Conservation (phyloP, 1,284 basidiomycete species). For the Cutaneotrichosporon cavernicola region DNA sequence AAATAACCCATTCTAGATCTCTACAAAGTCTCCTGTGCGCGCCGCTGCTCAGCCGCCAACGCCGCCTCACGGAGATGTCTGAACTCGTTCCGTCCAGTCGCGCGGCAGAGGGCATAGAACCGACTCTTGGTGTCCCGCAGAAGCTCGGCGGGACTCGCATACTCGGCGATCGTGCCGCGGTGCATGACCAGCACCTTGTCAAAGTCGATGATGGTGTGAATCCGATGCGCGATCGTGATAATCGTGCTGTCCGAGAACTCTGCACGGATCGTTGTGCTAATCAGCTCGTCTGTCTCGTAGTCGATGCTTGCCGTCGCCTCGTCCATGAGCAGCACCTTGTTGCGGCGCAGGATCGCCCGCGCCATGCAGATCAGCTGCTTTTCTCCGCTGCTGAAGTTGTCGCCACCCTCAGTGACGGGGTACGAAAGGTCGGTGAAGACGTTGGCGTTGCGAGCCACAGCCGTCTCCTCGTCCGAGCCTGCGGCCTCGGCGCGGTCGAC, state of each 20-base stretch:
- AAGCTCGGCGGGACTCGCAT: constrained; percentile 69
- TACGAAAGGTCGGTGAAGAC: constrained; percentile 84
- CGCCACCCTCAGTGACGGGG: constrained; percentile 66
- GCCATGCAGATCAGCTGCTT: constrained; percentile 83
- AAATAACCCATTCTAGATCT: background rate
- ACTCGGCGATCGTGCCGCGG: constrained; percentile 69
- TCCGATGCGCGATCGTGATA: constrained; percentile 63
- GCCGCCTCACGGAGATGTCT: constrained; percentile 58
- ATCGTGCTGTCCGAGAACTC: constrained; percentile 62
- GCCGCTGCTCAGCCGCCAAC: constrained; percentile 39
- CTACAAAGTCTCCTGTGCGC: constrained; percentile 1
- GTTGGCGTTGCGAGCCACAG: constrained; percentile 68
- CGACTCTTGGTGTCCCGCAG: constrained; percentile 65
- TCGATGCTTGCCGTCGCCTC: constrained; percentile 66
- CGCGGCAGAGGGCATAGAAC: constrained; percentile 76
- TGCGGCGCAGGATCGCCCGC: constrained; percentile 71
- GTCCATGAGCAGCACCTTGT: constrained; percentile 76
- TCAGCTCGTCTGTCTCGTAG: constrained; percentile 61
- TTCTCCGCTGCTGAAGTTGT: constrained; percentile 88
- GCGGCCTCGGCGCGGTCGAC: constrained; percentile 52
- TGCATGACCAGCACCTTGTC: constrained; percentile 67
- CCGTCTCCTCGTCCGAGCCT: constrained; percentile 1
- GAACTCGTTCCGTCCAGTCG: constrained; percentile 77
- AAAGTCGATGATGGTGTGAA: constrained; percentile 76
- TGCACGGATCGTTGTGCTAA: constrained; percentile 54